Percentiles rank a stretch among this genome's conserved stretches.
Conservation (phyloP, 2,329 filamentous ascomycete species). For the Cladosporium oxysporum region DNA sequence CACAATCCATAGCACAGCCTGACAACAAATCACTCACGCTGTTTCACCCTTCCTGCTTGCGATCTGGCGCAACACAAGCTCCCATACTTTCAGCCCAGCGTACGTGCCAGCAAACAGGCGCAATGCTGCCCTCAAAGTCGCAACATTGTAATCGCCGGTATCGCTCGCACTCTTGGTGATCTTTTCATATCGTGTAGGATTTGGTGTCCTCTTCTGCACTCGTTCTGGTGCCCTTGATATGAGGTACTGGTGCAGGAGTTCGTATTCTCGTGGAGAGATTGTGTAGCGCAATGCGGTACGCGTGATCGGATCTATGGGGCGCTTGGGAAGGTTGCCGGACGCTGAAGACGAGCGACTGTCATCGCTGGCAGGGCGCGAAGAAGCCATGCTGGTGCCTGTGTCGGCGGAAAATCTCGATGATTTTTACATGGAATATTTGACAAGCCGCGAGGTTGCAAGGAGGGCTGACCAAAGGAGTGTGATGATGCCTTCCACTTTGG, state of each 20-base stretch:
- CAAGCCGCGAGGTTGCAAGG: neutral
- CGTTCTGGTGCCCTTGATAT: constrained; percentile 66
- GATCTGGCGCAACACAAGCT: constrained; percentile 43
- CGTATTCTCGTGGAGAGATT: constrained; percentile 80
- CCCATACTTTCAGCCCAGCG: constrained; percentile 50
- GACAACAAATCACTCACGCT: neutral
- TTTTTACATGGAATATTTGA: neutral
- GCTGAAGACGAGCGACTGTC: constrained; percentile 19
- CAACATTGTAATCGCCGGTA: constrained; percentile 48
- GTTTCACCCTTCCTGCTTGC: constrained; percentile 30
- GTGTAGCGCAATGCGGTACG: constrained; percentile 87
- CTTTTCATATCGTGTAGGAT: constrained; percentile 54
- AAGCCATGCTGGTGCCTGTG: neutral
- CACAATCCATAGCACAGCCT: neutral
- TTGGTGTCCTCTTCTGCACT: constrained; percentile 56
- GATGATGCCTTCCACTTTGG: constrained; percentile 9
- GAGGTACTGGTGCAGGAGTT: constrained; percentile 78
- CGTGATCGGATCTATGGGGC: constrained; percentile 66
- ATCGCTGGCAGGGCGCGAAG: constrained; percentile 10
- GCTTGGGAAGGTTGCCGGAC: constrained; percentile 26
- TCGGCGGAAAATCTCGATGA: neutral
- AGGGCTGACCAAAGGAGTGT: constrained; percentile 1
- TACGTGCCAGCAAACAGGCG: constrained; percentile 47
- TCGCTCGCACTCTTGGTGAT: constrained; percentile 40
- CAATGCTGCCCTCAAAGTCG: constrained; percentile 49